Evolutionary conservation across 1,284 basidiomycete species (phyloP).

Genomic region (Nidula niveotomentosa): DNA sequence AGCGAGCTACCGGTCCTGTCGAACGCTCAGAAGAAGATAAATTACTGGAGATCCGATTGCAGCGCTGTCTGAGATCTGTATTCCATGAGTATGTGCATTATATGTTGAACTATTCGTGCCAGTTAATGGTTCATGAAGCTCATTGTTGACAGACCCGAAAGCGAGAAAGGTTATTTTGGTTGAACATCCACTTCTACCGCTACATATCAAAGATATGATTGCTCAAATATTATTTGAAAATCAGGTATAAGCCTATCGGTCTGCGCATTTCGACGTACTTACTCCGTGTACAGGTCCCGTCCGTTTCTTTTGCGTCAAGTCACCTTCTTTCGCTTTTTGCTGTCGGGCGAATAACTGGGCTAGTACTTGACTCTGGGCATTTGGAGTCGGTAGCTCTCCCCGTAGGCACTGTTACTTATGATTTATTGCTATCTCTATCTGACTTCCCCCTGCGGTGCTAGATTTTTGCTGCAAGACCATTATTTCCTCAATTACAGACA

Average conservation of each 20-base stretch:
- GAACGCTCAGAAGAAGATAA: slow-evolving; percentile 72
- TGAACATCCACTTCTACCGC: slow-evolving; percentile 86
- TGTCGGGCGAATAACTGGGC: slow-evolving; percentile 85
- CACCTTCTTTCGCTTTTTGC: slow-evolving; percentile 85
- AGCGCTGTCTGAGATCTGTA: slow-evolving; percentile 69
- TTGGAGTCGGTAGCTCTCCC: slow-evolving; percentile 88
- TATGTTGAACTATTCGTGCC: slow-evolving; percentile 3
- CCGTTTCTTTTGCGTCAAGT: slow-evolving; percentile 88
- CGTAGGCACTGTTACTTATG: slow-evolving; percentile 44
- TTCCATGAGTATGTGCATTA: slow-evolving; percentile 78
- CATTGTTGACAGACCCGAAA: slow-evolving; percentile 91
- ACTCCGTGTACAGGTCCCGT: slow-evolving; percentile 67
- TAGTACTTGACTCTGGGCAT: slow-evolving; percentile 92
- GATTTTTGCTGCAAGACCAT: slow-evolving; percentile 87
- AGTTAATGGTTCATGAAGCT: slow-evolving; percentile 46
- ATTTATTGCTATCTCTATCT: not conserved
- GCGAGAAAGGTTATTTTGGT: slow-evolving; percentile 90
- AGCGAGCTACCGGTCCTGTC: slow-evolving; percentile 48
- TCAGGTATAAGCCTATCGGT: slow-evolving; percentile 54
- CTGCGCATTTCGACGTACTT: slow-evolving; percentile 3
- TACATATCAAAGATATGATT: slow-evolving; percentile 86
- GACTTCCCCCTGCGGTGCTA: slow-evolving; percentile 26
- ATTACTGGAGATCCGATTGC: slow-evolving; percentile 67
- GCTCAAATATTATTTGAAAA: slow-evolving; percentile 90
- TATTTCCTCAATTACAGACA: slow-evolving; percentile 79